A percentile compares a stretch with the other conserved stretches of the same genome.
Conservation (phyloP, 208 protist genomes). For the Leishmania mexicana region DNA sequence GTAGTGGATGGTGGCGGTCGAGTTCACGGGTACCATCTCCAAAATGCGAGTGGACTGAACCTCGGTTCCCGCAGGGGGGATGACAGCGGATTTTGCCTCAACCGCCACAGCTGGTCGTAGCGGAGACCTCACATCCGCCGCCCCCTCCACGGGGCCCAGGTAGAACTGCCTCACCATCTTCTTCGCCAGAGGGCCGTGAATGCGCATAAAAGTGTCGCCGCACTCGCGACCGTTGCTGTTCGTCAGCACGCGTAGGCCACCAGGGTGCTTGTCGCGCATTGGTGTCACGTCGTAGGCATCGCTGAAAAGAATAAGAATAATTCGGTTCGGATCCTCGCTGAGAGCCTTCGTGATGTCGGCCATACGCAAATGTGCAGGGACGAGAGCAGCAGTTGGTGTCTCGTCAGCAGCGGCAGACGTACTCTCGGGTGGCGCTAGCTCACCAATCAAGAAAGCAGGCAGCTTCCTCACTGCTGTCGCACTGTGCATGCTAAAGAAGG, state of each 20-base stretch:
- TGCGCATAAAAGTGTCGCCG: conserved; percentile 67
- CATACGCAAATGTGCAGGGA: conserved; percentile 18
- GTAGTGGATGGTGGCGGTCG: conserved; percentile 23
- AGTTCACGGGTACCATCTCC: conserved; percentile 28
- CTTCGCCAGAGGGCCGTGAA: conserved; percentile 60
- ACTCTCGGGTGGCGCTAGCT: conserved; percentile 7
- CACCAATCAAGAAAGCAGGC: conserved; percentile 26
- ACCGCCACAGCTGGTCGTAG: conserved; percentile 8
- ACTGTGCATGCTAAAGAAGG: conserved; percentile 39
- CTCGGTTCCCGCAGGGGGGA: neutral
- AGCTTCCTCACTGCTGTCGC: conserved; percentile 12
- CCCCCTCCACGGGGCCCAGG: conserved; percentile 39
- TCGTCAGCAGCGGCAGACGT: neutral
- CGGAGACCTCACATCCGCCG: conserved; percentile 13
- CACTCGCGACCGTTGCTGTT: conserved; percentile 65
- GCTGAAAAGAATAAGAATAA: conserved; percentile 56
- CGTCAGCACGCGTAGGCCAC: conserved; percentile 43
- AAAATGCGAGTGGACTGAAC: conserved; percentile 32
- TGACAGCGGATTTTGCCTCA: neutral
- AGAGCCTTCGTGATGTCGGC: conserved; percentile 32
- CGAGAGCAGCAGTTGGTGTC: neutral
- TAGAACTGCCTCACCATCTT: conserved; percentile 41
- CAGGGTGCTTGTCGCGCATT: conserved; percentile 54
- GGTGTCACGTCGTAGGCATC: conserved; percentile 58
- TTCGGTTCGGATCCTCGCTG: conserved; percentile 20